Evolutionary conservation across 2,329 filamentous ascomycete genomes (phyloP), one percentile per base, ranked within the genome.

Genomic region (Aulographum hederae): DNA sequence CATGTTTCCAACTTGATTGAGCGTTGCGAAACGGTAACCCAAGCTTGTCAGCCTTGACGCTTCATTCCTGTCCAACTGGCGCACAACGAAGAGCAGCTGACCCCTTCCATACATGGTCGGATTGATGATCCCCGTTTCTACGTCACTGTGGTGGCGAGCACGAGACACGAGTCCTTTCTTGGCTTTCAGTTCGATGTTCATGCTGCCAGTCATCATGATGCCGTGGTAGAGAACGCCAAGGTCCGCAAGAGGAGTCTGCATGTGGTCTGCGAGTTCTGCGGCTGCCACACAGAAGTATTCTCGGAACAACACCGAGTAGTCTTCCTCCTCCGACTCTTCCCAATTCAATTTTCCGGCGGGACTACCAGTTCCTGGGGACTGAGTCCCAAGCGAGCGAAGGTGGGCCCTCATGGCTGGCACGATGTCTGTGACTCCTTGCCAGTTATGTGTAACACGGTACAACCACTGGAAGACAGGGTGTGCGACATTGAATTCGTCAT

Each of bases 391-490:
- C 40, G 41, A 52, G 27, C 63, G 55, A n/a, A 92, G 52, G 41
- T 89, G 79, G 25, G 61, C 63, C 33, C 66, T 65, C 76, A 92
- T 92, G 26, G 67, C 67, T 5, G 68, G 67, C 16, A 91, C 61
- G 4, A 89, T 58, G 28, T 71, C 67, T 33, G 62, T 62, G 17
- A 92, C 64, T 26, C 69, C 66, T 5, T 55, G 47, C 84, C 84
- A 93, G 49, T 84, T 77, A 36, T 73, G 67, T 5, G 78, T 80
- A 3, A 81, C 78, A 34, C 78, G 69, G 46, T 79, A 91, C 44
- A 89, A 75, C 84, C 84, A 92, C 31, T 84, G 71, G 51, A 89
- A 92, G 2, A 85, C 70, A 0, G 78, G 70, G 46, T 92, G 81
- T 0, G 70, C 68, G 16, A 73, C 72, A 34, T 72, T 73, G 44